Conservation (phyloP, 306 rosid genomes). For the Cicer arietinum region DNA sequence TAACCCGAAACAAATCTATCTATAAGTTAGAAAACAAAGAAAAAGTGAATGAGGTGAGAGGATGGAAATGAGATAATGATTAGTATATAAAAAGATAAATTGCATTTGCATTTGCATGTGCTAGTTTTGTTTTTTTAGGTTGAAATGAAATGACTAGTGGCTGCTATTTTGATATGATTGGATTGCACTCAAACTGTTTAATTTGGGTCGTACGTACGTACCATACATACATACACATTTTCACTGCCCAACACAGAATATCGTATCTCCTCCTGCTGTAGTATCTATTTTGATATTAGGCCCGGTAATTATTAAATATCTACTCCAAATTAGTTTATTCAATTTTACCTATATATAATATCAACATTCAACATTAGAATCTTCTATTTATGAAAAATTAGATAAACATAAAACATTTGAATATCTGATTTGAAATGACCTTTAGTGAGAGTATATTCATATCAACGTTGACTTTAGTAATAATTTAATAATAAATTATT, state of each 20-base stretch:
- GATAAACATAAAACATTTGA: too few relatives aligned
- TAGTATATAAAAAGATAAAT: conserved; percentile 21
- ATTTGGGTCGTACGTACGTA: conserved; percentile 15
- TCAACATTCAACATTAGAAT: too few relatives aligned
- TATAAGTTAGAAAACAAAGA: not conserved
- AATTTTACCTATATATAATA: too few relatives aligned
- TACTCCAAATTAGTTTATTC: too few relatives aligned
- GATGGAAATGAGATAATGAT: not conserved
- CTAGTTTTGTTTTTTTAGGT: not conserved
- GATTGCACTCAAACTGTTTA: conserved; percentile 32
- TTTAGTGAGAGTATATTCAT: too few relatives aligned
- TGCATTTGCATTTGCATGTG: not conserved
- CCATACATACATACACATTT: too few relatives aligned
- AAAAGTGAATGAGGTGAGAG: not conserved
- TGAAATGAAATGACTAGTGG: conserved; percentile 1
- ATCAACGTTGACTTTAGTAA: too few relatives aligned
- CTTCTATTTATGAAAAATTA: too few relatives aligned
- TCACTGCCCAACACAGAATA: not conserved
- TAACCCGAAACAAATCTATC: not conserved
- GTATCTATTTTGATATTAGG: not conserved
- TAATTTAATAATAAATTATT: too few relatives aligned
- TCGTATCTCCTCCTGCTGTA: conserved; percentile 30
- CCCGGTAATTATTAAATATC: too few relatives aligned
- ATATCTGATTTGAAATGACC: too few relatives aligned
- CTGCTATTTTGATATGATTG: conserved; percentile 27